A percentile compares a stretch with the other conserved stretches of the same genome.
Evolutionary conservation across 108 stramenopile species (phyloP).

Genomic region (Nitzschia sp.): DNA sequence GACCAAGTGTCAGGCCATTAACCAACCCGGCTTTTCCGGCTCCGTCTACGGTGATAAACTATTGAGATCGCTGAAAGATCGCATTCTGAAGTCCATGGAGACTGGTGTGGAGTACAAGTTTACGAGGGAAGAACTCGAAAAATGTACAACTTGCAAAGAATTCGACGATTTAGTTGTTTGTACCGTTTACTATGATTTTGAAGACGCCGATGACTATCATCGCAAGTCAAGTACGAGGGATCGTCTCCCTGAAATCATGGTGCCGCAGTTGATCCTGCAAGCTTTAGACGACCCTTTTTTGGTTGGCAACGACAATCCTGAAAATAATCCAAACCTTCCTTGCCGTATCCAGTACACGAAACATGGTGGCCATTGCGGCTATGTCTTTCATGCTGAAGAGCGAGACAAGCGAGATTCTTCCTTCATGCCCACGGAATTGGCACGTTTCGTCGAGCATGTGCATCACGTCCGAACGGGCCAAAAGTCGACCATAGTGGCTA

Average conservation of each 20-base stretch:
- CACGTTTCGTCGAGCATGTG: constrained; percentile 50
- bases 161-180: constrained; percentile 69
- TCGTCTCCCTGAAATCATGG: constrained; percentile 53
- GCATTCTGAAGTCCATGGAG: constrained; percentile 42
- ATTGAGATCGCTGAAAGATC: constrained; percentile 54
- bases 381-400: constrained; percentile 41
- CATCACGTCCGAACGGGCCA: constrained; percentile 6
- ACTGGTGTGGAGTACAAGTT: constrained; percentile 44
- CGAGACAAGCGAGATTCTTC: constrained; percentile 17
- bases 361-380: constrained; percentile 70
- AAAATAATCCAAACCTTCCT: constrained; percentile 18
- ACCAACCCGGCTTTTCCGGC: constrained; percentile 59
- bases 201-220: constrained; percentile 70
- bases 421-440: constrained; percentile 43
- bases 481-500: not conserved
- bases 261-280: constrained; percentile 71
- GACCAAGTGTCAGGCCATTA: constrained; percentile 47
- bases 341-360: constrained; percentile 31
- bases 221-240: constrained; percentile 48
- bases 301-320: constrained; percentile 30
- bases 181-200: constrained; percentile 64
- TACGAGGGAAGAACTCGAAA: constrained; percentile 36
- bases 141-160: constrained; percentile 52
- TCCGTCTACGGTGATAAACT: constrained; percentile 53
- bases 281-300: constrained; percentile 86